Base-by-base conservation (phyloP, 2,329 filamentous ascomycete genomes). In the Chrysoporthe puriensis region DNA sequence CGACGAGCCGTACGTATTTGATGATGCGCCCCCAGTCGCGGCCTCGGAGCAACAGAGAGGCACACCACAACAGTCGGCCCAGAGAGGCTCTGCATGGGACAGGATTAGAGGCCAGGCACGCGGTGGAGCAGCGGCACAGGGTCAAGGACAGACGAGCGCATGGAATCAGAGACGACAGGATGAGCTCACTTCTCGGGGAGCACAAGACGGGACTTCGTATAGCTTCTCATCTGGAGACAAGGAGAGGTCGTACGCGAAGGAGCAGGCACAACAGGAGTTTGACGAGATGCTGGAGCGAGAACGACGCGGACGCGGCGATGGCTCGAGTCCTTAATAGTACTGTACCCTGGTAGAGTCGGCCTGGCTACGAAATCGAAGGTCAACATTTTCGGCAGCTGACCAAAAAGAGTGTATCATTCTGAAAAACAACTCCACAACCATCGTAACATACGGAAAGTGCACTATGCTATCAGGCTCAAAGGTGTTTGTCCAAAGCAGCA, bases 221-320 rank as follows among this genome's bases (percentile, higher is more conserved):
- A 71, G 77, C 0, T 83, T 78, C 67, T 76, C 77, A 3, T 70
- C 71, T 3, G 69, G 74, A 1, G 81, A 82, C 9, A 78, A 79
- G 64, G 79, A 82, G 32, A 78, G 73, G 66, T 70, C 72, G 3
- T 72, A 76, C 18, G 78, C 78, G 56, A 84, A 80, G 72, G 78
- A 78, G 9, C 78, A 83, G 70, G 83, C 84, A 6, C 84, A 86
- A 67, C 79, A 76, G 67, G 83, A 86, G 42, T 86, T 86, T 70
- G 84, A 86, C 68, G 76, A 69, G 26, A 76, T 85, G 67, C 66
- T 86, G 2, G 83, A 86, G 54, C 75, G 77, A 16, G 84, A 86
- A 48, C 67, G 69, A 11, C 67, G 64, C n/a, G 69, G 66, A 16
- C 44, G 54, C n/a, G 32, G 50, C 4, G 32, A 57, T 8, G 42